These are phyloP conservation scores for Aspergillus neotritici DNA, from an alignment of 2,329 filamentous ascomycete species.

Conservation along the genomic window DNA sequence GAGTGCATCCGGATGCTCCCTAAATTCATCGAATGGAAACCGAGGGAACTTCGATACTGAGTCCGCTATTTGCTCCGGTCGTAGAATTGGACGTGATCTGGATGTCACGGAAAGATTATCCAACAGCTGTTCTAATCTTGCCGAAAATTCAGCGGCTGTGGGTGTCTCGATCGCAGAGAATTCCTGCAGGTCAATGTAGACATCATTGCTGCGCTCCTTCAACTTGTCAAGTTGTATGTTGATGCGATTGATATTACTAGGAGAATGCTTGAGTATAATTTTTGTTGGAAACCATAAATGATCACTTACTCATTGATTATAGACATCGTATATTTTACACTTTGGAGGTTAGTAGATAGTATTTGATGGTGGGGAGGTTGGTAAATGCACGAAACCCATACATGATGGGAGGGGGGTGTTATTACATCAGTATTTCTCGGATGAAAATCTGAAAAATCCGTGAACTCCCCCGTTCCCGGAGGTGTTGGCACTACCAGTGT, in stretches of 20 bases:
- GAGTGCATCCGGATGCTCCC: slow-evolving; percentile 18
- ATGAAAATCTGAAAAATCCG: too few relatives aligned
- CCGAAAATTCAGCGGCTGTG: slow-evolving; percentile 23
- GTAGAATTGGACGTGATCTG: slow-evolving; percentile 58
- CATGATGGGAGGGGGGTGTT: too few relatives aligned
- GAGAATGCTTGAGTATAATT: background rate
- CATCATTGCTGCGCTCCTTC: slow-evolving; percentile 39
- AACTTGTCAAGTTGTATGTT: slow-evolving; percentile 55
- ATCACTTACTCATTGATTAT: slow-evolving; percentile 9
- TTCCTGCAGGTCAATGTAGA: slow-evolving; percentile 7
- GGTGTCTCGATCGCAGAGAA: slow-evolving; percentile 17
- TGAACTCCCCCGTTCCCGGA: too few relatives aligned
- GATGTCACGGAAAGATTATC: slow-evolving; percentile 66
- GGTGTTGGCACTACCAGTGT: background rate
- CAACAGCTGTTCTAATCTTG: slow-evolving; percentile 60
- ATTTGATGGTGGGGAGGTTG: background rate
- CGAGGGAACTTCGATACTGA: slow-evolving; percentile 51
- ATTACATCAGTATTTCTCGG: too few relatives aligned
- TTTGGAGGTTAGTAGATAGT: background rate
- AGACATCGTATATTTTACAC: slow-evolving; percentile 6
- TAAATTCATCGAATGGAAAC: slow-evolving; percentile 5
- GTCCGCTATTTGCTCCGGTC: slow-evolving; percentile 53
- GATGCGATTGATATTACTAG: slow-evolving; percentile 52
- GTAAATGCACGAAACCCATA: too few relatives aligned
- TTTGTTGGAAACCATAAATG: background rate